These are phyloP conservation scores for Passiflora organensis DNA, from an alignment of 345 rosid species.

Conservation along the genomic window DNA sequence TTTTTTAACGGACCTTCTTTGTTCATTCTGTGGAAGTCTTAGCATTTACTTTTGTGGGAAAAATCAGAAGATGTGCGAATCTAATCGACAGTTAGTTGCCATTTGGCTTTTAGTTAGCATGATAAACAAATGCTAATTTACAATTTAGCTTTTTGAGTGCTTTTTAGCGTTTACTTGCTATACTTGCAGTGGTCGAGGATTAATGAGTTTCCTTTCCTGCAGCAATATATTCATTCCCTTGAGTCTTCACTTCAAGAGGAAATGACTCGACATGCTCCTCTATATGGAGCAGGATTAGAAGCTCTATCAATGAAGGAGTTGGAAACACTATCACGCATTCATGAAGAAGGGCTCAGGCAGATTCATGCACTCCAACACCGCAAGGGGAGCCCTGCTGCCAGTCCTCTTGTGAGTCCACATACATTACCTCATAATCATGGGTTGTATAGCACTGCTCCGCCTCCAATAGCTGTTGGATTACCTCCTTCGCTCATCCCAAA, in stretches of 20 bases:
- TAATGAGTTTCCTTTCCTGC: slow-evolving; percentile 16
- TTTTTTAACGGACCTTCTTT: too few relatives aligned
- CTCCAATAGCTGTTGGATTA: slow-evolving; percentile 65
- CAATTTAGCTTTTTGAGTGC: too few relatives aligned
- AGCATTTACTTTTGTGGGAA: too few relatives aligned
- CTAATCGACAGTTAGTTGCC: too few relatives aligned
- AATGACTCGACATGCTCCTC: slow-evolving; percentile 87
- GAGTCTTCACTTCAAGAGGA: slow-evolving; percentile 80
- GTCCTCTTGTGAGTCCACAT: slow-evolving; percentile 62
- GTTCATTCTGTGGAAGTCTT: too few relatives aligned
- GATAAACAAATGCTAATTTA: too few relatives aligned
- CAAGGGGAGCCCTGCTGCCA: slow-evolving; percentile 68
- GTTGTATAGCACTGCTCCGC: slow-evolving; percentile 57
- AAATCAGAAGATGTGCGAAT: too few relatives aligned
- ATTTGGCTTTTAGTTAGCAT: too few relatives aligned
- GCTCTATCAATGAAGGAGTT: slow-evolving; percentile 86
- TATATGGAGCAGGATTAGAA: slow-evolving; percentile 91
- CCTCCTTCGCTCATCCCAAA: slow-evolving; percentile 65
- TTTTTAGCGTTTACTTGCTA: too few relatives aligned
- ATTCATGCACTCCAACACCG: slow-evolving; percentile 74
- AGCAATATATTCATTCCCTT: slow-evolving; percentile 81
- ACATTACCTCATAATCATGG: slow-evolving; percentile 56
- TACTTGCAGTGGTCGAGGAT: background rate
- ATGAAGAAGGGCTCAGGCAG: slow-evolving; percentile 91
- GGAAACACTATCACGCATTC: slow-evolving; percentile 78